These are phyloP conservation scores for Solanum virginianum DNA, from an alignment of 257 asterid genomes.

Conservation along the genomic window DNA sequence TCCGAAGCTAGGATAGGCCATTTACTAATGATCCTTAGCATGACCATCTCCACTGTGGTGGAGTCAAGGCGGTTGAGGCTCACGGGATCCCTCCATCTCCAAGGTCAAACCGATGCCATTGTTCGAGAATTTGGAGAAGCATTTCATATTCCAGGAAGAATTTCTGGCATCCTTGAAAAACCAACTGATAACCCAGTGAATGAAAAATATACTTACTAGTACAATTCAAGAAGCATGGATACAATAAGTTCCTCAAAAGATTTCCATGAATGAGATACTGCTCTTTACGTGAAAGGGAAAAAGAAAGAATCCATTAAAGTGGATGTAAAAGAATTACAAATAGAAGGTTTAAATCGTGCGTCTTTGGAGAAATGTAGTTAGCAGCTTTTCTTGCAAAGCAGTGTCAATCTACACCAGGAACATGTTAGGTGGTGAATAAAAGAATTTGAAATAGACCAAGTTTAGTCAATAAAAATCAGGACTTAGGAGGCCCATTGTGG, in stretches of 20 bases:
- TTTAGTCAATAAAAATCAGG: slow-evolving; percentile 25
- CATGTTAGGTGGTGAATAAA: background rate
- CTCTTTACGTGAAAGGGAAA: background rate
- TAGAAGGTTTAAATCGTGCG: background rate
- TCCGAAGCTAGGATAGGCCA: slow-evolving; percentile 2
- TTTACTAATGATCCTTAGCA: background rate
- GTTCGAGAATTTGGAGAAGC: slow-evolving; percentile 12
- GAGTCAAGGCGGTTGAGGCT: background rate
- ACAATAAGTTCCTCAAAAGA: background rate
- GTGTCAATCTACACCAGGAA: background rate
- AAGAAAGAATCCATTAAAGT: background rate
- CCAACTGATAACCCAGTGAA: background rate
- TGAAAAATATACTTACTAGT: background rate
- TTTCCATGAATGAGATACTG: background rate
- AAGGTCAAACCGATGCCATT: background rate
- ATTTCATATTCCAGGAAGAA: slow-evolving; percentile 16
- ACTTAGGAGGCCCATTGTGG: slow-evolving; percentile 24
- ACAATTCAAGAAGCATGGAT: background rate
- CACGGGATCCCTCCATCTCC: background rate
- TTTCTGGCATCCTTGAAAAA: slow-evolving; percentile 8
- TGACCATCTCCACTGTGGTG: slow-evolving; percentile 4
- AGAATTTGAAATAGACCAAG: slow-evolving; percentile 18
- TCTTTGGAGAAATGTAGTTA: background rate
- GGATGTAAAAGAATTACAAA: background rate
- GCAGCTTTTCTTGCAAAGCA: background rate